Percentiles rank a stretch among this genome's conserved stretches.
These are phyloP conservation scores for Fusarium sp. DNA, from an alignment of 2,329 filamentous ascomycete species.

Conservation along the genomic window DNA sequence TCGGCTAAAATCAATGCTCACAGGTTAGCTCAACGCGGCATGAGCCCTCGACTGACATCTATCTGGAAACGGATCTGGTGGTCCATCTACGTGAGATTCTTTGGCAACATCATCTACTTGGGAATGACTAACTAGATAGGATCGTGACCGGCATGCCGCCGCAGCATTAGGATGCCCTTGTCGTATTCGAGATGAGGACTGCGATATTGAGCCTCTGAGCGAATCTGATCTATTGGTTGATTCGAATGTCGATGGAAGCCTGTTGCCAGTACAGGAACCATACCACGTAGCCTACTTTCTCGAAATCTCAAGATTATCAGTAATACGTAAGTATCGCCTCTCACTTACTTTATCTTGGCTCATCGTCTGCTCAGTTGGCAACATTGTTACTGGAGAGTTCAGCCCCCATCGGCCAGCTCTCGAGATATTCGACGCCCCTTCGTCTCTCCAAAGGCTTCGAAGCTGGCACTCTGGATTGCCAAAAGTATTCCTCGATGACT, in stretches of 20 bases:
- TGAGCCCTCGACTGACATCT: too few relatives aligned
- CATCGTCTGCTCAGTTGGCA: background rate
- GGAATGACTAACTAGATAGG: background rate
- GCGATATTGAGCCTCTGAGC: constrained; percentile 28
- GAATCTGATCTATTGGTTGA: constrained; percentile 34
- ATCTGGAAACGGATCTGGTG: too few relatives aligned
- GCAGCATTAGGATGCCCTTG: constrained; percentile 36
- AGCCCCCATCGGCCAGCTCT: too few relatives aligned
- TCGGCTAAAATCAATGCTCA: too few relatives aligned
- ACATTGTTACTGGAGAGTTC: too few relatives aligned
- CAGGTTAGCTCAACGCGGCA: too few relatives aligned
- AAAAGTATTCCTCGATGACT: too few relatives aligned
- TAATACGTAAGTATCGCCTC: constrained; percentile 18
- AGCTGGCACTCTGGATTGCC: too few relatives aligned
- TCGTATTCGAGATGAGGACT: constrained; percentile 42
- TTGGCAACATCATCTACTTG: background rate
- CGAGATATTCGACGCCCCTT: too few relatives aligned
- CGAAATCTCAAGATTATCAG: constrained; percentile 19
- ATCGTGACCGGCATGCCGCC: constrained; percentile 36
- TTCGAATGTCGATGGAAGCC: background rate
- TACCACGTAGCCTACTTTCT: constrained; percentile 32
- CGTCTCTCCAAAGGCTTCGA: too few relatives aligned
- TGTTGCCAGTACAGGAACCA: constrained; percentile 19
- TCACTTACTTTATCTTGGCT: background rate
- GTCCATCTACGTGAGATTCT: too few relatives aligned